phyloP scores from a whole-genome alignment of 805 yeast species.

The Candida verbasci region DNA sequence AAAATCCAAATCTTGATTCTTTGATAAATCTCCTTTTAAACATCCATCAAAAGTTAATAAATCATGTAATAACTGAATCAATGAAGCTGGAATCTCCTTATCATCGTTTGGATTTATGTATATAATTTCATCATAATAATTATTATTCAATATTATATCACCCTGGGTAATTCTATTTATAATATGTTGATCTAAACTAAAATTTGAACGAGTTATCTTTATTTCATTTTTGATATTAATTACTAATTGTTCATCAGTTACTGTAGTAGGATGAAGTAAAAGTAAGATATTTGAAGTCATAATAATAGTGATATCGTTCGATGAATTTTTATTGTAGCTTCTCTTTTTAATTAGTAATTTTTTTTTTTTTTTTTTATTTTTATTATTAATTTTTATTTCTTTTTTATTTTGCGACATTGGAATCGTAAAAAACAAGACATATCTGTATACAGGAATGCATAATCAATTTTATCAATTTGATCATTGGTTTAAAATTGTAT shows the following conservation, averaged over 20 bases:
- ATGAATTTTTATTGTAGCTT: not conserved
- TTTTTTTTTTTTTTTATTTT: not conserved
- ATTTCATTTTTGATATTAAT: constrained; percentile 33
- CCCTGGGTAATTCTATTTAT: constrained; percentile 55
- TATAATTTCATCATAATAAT: constrained; percentile 40
- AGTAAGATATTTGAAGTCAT: constrained; percentile 30
- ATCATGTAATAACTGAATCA: constrained; percentile 33
- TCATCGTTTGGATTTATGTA: constrained; percentile 53
- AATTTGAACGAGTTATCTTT: constrained; percentile 20
- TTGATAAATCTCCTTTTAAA: constrained; percentile 51
- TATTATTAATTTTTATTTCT: not conserved
- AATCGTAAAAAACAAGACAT: not conserved
- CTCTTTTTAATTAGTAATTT: constrained; percentile 2
- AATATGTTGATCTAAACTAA: constrained; percentile 43
- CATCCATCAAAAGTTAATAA: constrained; percentile 42
- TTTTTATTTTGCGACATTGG: not conserved
- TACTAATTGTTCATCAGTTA: constrained; percentile 49
- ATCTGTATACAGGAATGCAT: not conserved
- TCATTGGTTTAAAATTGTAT: constrained; percentile 3
- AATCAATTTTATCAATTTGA: constrained; percentile 6
- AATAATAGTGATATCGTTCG: not conserved
- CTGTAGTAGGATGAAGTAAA: constrained; percentile 64
- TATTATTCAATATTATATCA: constrained; percentile 33
- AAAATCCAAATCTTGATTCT: constrained; percentile 53
- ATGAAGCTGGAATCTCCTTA: constrained; percentile 44